These are phyloP conservation scores for Bullera alba DNA, from an alignment of 768 basidiomycete genomes.

Conservation along the genomic window DNA sequence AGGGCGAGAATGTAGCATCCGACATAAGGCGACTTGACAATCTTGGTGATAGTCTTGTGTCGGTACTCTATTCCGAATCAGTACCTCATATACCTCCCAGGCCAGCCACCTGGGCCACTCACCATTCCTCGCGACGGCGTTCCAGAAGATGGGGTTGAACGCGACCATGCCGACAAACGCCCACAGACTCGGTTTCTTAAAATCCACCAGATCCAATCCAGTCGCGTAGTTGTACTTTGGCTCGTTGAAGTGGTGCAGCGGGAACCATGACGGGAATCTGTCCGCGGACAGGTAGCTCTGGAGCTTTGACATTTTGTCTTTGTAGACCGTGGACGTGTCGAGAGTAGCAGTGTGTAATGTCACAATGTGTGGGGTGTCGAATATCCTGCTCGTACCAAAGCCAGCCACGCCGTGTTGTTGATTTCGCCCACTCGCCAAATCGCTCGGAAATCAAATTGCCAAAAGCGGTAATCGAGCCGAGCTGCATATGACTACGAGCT, in stretches of 20 bases:
- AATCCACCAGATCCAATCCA: slow-evolving; percentile 51
- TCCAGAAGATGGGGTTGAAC: slow-evolving; percentile 95
- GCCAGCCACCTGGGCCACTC: slow-evolving; percentile 35
- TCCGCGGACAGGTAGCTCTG: slow-evolving; percentile 11
- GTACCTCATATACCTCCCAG: neutral
- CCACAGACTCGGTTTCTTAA: slow-evolving; percentile 60
- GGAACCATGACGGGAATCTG: slow-evolving; percentile 28
- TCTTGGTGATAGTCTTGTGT: slow-evolving; percentile 77
- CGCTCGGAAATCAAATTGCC: too few relatives aligned
- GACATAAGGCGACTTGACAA: slow-evolving; percentile 63
- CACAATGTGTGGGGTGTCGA: too few relatives aligned
- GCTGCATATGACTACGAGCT: too few relatives aligned
- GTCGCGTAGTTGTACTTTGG: slow-evolving; percentile 17
- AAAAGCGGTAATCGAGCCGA: too few relatives aligned
- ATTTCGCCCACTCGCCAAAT: too few relatives aligned
- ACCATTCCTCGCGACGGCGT: slow-evolving; percentile 89
- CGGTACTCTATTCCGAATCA: slow-evolving; percentile 55
- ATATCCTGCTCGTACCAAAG: too few relatives aligned
- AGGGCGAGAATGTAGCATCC: slow-evolving; percentile 85
- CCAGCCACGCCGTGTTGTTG: too few relatives aligned
- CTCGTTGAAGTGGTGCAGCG: slow-evolving; percentile 22
- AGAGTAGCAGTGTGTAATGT: too few relatives aligned
- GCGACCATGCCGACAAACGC: slow-evolving; percentile 62
- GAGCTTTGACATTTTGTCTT: too few relatives aligned
- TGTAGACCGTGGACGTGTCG: too few relatives aligned